Evolutionary conservation across 805 yeast genomes (phyloP), one percentile per base, ranked within the genome.

Genomic region (Sungouiella thailandica): DNA sequence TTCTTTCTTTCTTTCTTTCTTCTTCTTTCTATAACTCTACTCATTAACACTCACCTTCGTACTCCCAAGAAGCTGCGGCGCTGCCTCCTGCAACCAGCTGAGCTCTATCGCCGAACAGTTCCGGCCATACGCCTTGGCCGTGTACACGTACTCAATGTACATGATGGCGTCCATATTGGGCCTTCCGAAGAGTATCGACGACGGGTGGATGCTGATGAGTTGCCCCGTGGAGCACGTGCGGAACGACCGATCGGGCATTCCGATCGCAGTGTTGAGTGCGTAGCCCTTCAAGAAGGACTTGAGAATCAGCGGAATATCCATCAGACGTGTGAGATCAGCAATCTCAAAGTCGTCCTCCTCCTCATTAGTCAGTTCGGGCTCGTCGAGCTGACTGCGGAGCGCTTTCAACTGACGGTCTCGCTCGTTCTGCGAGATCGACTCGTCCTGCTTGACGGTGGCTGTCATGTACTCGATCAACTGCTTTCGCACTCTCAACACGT

Each of bases 131-230:
- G 96, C 95, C 56, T 87, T 87, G 10, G 89, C 74, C 1, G 98
- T 93, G 55, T 74, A 90, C 11, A 93, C 97, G 54, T 85, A 89
- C 59, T 93, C 98, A 23, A 88, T 79, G 63, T 87, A 93, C 94
- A 93, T 81, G 35, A 93, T 79, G 1, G 94, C 95, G 45, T 90
- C 95, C 28, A 78, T 69, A 45, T 76, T 74, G 8, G 58, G 35
- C 44, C 74, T 74, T 5, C 96, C 96, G 59, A 90, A 93, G 25
- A 93, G 62, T 57, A 84, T 62, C 0, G 96, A 86, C 0, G 95
- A 83, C 0, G 97, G 97, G 53, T 90, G 97, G 8, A 90, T 78
- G 31, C 93, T 78, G 29, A 90, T 77, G 20, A 85, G 66, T 56
- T 87, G 96, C 17, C 95, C 95, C 1, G 83, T 76, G 18, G 81